Conservation (phyloP, 495 filamentous ascomycete genomes). For the Rostrohypoxylon terebratum region DNA sequence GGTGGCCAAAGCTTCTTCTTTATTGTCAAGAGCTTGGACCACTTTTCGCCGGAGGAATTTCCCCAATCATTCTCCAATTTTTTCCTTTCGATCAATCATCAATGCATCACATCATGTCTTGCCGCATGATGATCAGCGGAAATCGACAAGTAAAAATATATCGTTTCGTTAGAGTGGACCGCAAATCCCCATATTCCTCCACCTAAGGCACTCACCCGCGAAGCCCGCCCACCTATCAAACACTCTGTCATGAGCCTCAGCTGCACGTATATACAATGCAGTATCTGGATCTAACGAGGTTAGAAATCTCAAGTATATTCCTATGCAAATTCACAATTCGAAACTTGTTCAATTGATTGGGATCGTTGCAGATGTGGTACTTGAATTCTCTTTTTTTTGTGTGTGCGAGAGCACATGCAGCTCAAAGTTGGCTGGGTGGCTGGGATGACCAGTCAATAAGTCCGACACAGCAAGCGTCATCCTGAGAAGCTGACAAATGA, state of each 20-base stretch:
- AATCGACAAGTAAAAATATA: conserved; percentile 12
- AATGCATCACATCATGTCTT: conserved; percentile 22
- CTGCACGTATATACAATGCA: background rate
- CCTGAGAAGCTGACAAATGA: conserved; percentile 30
- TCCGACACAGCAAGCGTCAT: conserved; percentile 24
- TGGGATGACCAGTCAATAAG: conserved; percentile 7
- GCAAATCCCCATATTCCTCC: background rate
- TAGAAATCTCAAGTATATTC: background rate
- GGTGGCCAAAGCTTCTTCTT: background rate
- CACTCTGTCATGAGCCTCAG: conserved; percentile 15
- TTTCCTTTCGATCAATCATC: conserved; percentile 25
- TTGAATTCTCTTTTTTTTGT: background rate
- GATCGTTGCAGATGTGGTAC: background rate
- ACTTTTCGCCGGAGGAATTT: conserved; percentile 10
- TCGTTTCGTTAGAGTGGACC: background rate
- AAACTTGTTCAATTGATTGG: background rate
- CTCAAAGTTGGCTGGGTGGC: background rate
- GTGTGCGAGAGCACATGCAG: background rate
- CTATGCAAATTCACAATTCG: background rate
- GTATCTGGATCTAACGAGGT: background rate
- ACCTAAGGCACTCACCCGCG: background rate
- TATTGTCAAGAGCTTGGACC: background rate
- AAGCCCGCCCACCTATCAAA: conserved; percentile 15
- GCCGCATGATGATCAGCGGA: conserved; percentile 26
- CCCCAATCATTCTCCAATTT: conserved; percentile 5